These are phyloP conservation scores for Paecilomyces formosus DNA, from an alignment of 2,329 filamentous ascomycete species.

Conservation along the genomic window DNA sequence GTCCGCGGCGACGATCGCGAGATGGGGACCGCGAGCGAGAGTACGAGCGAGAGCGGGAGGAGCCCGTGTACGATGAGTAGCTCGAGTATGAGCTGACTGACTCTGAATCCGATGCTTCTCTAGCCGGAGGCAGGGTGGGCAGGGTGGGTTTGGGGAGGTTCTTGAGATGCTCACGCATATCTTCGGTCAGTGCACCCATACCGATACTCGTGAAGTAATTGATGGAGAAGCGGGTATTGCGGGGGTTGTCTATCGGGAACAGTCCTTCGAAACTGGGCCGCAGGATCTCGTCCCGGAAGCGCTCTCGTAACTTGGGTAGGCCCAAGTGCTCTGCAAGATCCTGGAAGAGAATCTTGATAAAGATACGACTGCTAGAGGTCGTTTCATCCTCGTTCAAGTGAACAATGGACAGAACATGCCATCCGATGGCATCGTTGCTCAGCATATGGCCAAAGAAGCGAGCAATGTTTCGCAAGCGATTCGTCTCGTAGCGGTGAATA, in stretches of 20 bases:
- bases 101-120: constrained; percentile 57
- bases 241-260: constrained; percentile 81
- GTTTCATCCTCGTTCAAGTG: constrained; percentile 96
- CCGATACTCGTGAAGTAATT: constrained; percentile 99
- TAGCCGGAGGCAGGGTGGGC: constrained; percentile 55
- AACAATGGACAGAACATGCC: constrained; percentile 79
- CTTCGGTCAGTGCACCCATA: constrained; percentile 89
- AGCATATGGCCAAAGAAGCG: constrained; percentile 91
- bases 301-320: constrained; percentile 67
- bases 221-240: constrained; percentile 93
- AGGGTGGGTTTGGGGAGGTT: constrained; percentile 80
- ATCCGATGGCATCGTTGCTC: constrained; percentile 79
- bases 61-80: constrained; percentile 61
- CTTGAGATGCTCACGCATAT: constrained; percentile 84
- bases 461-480: constrained; percentile 87
- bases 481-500: constrained; percentile 95
- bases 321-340: constrained; percentile 83
- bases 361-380: constrained; percentile 92
- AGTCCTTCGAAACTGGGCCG: constrained; percentile 73
- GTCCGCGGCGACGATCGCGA: constrained; percentile 9
- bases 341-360: constrained; percentile 96
- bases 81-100: constrained; percentile 61
- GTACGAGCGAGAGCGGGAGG: constrained; percentile 30
- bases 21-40: constrained; percentile 33
- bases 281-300: constrained; percentile 70